Base-by-base conservation (phyloP, 1,139 yeast genomes). In the Diutina neorugosa region DNA sequence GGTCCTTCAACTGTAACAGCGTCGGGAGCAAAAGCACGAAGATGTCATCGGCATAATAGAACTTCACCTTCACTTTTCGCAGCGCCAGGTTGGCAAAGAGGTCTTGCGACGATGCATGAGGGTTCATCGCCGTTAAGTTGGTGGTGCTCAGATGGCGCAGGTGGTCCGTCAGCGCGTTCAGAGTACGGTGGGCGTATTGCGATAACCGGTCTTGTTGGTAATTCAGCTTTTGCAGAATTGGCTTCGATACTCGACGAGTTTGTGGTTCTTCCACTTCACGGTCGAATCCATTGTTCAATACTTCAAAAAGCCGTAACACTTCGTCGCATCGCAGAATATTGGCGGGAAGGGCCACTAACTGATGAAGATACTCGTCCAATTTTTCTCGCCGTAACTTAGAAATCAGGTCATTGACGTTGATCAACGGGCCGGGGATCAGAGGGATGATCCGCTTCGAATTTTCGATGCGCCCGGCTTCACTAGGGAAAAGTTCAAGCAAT, bases 381-480 rank as follows among this genome's bases (percentile, higher is more conserved):
- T 89, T 95, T 42, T 82, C 87, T 59, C 93, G 77, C 62, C 98
- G 78, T 65, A 88, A 86, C 60, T 85, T 84, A 16, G 96, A 86
- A 54, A 91, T 85, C 53, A 85, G 80, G 64, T 91, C 98, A 58
- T 91, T 90, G 52, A 93, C 96, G 64, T 87, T 87, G 51, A 95
- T 86, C 53, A 93, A 77, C 1, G 98, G 99, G 1, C 98, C 98
- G 0, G 98, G 98, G 64, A 94, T 91, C 58, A 86, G 89, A 4
- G 99, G 98, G 56, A 93, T 77, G 44, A 86, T 85, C 58, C 98
- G 79, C 54, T 74, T 71, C 44, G 78, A 75, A 59, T 81, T 81
- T 66, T 86, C 89, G 51, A 84, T 82, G 60, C 90, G 84, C 5
- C 98, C 98, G 4, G 98, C 96, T 66, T 93, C 98, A 58, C 76